A percentile compares a stretch with the other conserved stretches of the same genome.
Conservation (phyloP, 2,329 filamentous ascomycete genomes). For the Hymenoscyphus albidus region DNA sequence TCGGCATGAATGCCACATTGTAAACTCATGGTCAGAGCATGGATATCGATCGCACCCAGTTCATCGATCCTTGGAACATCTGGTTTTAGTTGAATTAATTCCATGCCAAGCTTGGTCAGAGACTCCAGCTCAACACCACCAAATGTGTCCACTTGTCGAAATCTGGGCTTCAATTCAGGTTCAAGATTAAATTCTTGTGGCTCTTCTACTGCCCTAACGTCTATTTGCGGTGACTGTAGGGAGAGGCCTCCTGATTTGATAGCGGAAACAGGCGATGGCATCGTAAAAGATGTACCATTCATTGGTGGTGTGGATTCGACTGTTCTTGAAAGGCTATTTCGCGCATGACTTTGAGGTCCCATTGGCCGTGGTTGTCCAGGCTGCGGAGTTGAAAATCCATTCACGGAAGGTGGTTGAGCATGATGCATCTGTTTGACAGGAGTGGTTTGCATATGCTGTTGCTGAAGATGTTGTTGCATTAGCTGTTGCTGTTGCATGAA, state of each 20-base stretch:
- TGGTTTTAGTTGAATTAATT: conserved; percentile 66
- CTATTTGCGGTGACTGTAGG: conserved; percentile 28
- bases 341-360: conserved; percentile 42
- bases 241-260: conserved; percentile 27
- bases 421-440: conserved; percentile 45
- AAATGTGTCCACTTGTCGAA: conserved; percentile 53
- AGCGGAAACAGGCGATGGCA: conserved; percentile 43
- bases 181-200: conserved; percentile 26
- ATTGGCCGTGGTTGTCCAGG: conserved; percentile 38
- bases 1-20: conserved; percentile 88
- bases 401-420: conserved; percentile 44
- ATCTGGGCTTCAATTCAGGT: conserved; percentile 50
- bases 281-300: conserved; percentile 40
- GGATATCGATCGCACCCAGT: conserved; percentile 83
- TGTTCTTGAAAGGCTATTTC: conserved; percentile 50
- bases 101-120: conserved; percentile 53
- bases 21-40: conserved; percentile 82
- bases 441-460: conserved; percentile 42
- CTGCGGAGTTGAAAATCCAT: conserved; percentile 47
- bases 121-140: conserved; percentile 70
- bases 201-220: conserved; percentile 9
- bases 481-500: conserved; percentile 42
- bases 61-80: conserved; percentile 72
- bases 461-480: conserved; percentile 45
- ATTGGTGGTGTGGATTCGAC: conserved; percentile 41